These are phyloP conservation scores for Aspergillus texensis DNA, from an alignment of 2,329 filamentous ascomycete species.

Conservation along the genomic window DNA sequence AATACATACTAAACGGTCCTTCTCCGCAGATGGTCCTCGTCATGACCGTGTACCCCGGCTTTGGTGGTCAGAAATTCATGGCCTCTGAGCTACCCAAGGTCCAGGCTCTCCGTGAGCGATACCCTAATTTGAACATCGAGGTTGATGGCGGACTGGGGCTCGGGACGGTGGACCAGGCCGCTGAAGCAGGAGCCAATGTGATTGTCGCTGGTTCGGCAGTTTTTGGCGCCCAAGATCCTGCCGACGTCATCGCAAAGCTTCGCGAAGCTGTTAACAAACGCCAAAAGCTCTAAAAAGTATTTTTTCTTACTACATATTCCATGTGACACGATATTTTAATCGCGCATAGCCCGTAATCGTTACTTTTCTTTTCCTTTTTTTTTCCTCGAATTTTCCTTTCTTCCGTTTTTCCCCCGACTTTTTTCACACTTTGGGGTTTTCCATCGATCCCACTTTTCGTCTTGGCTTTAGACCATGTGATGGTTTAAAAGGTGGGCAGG, in stretches of 20 bases:
- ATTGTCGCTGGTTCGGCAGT: conserved; percentile 97
- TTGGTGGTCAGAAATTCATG: conserved; percentile 99
- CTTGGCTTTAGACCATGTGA: not conserved
- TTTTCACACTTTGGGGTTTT: not conserved
- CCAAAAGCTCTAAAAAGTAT: conserved; percentile 21
- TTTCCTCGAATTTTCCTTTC: not conserved
- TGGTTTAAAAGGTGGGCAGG: not conserved
- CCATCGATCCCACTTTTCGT: not conserved
- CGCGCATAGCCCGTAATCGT: conserved; percentile 1
- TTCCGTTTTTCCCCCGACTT: not conserved
- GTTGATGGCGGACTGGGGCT: conserved; percentile 91
- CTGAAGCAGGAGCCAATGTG: conserved; percentile 94
- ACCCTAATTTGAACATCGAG: conserved; percentile 94
- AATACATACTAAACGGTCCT: conserved; percentile 13
- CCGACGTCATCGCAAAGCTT: conserved; percentile 81
- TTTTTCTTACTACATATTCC: not conserved
- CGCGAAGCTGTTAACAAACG: conserved; percentile 75
- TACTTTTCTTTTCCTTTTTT: not conserved
- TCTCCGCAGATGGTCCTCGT: conserved; percentile 84
- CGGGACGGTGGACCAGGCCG: conserved; percentile 88
- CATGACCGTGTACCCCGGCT: conserved; percentile 97
- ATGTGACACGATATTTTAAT: conserved; percentile 9
- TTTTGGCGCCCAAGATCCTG: conserved; percentile 87
- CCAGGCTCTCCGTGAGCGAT: conserved; percentile 75
- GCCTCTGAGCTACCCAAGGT: conserved; percentile 94